Base-by-base conservation (phyloP, 192 early-diverging fungal genomes). In the Thoreauomyces humboldtii region DNA sequence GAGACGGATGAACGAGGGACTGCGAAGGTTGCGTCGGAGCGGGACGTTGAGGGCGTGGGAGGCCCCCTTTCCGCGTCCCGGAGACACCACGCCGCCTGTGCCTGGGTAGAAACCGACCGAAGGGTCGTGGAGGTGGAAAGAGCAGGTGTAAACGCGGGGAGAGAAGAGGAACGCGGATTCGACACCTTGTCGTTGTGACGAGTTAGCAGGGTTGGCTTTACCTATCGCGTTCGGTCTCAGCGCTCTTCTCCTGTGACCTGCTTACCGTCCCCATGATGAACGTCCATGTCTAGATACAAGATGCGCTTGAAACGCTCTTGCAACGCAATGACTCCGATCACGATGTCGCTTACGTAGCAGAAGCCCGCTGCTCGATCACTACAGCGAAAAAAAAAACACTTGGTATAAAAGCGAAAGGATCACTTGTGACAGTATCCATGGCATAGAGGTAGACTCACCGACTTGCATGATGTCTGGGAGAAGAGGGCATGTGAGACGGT, bases 311-410 rank as follows among this genome's bases (percentile, higher is more conserved):
- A 78, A 12, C 44, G 32, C 15, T 42, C 21, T 32, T 70, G 74
- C 22, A 94, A 68, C 60, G 91, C 84, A 65, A 93, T 61, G 19
- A 92, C 87, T 7, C 86, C 88, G 41, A 96, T 63, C 0, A 96
- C 93, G 74, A 96, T 94, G 59, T 97, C 93, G 73, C 95, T 96
- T 37, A 95, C 91, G 67, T 90, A 97, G 74, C 95, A 97, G 67
- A 96, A 97, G 0, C 93, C 95, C 19, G 86, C 87, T n/a, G 93
- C 92, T 88, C 87, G 42, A 79, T 87, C 61, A 88, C 92, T 69
- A 88, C 90, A 31, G 86, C 91, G 67, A 1, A 1, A 9, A 14
- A 11, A 36, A 54, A 15, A 36, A 60, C 17, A 22, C 25, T 25
- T 21, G 27, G 28, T 53, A 4, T 4, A 14, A 27, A 19, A 27